Percentiles rank a stretch among this genome's conserved stretches.
Conservation (phyloP, 2,329 filamentous ascomycete genomes). For the Fusarium pilosicola region DNA sequence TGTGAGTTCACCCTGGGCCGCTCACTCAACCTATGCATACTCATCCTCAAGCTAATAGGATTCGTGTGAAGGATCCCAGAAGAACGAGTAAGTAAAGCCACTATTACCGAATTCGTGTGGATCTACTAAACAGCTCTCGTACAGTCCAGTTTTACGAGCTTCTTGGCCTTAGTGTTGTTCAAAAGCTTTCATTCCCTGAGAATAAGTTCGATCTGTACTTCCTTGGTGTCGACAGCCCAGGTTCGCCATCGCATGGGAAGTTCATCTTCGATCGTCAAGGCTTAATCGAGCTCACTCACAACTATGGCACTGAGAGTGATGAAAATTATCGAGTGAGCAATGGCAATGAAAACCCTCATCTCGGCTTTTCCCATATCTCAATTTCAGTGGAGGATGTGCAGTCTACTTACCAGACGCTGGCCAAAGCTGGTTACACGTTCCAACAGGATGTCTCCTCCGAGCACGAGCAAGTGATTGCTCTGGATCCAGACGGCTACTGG, state of each 20-base stretch:
- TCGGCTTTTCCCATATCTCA: neutral
- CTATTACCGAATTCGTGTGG: accelerated
- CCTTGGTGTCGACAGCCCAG: neutral
- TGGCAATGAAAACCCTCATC: neutral
- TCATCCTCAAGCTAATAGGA: neutral
- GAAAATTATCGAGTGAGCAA: neutral
- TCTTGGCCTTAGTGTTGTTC: neutral
- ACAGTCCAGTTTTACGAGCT: neutral
- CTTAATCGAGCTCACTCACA: neutral
- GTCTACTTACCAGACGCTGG: neutral
- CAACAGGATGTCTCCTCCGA: neutral
- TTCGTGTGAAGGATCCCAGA: neutral
- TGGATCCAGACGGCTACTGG: neutral
- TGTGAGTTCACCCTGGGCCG: neutral
- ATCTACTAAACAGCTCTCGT: neutral
- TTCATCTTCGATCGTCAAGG: neutral
- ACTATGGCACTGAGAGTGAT: neutral
- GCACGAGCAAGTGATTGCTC: neutral
- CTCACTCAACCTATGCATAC: neutral
- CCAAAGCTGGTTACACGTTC: neutral
- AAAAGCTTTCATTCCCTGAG: neutral
- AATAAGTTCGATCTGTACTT: neutral
- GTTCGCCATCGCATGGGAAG: neutral
- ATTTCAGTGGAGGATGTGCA: neutral
- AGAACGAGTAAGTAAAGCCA: neutral